Evolutionary conservation across 345 rosid genomes (phyloP), one percentile per base, ranked within the genome.

Genomic region (Pistacia integerrima): DNA sequence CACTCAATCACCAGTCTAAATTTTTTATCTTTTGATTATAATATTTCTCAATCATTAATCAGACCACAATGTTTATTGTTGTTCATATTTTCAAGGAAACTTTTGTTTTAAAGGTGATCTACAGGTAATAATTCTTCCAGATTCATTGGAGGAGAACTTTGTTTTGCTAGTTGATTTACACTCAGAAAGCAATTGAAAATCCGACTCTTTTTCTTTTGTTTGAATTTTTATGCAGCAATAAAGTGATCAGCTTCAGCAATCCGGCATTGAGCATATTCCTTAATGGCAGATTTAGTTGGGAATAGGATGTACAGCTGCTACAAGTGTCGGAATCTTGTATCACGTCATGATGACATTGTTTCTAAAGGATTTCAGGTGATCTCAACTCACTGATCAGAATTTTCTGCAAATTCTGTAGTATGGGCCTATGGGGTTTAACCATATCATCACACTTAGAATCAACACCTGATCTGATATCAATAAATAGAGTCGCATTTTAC

Each of bases 351-450:
- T 49, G 88, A 87, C 73, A 81, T 85, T 35, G 48, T 85, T 64
- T 85, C 85, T 12, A 87, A 83, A 64, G 61, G 51, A 57, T 87
- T 83, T 65, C 87, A 85, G 88, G 90, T 85, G 77, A 84, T 59
- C 7, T 8, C 14, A 20, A 44, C 7, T 46, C 51, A 18, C 18
- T 14, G 30, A 17, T 17, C 12, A 14, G 14, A 36, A 8, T 9
- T 25, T 48, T 46, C 72, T 25, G 41, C 72, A 16, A 17, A 8
- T 52, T 70, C 62, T 16, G 20, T 8, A 33, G 25, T 25, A 7
- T 22, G 25, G 38, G 30, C 16, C 25, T 25, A 7, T 22, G 25
- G 38, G 30, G 14, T 33, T 35, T 41, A 41, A 41, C 9, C 1
- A 41, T 41, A 41, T 41, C 46, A 41, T 6, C 46, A 7, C 8